These are phyloP conservation scores for Hypoxylon sp. DNA, from an alignment of 2,329 filamentous ascomycete species.

Conservation along the genomic window DNA sequence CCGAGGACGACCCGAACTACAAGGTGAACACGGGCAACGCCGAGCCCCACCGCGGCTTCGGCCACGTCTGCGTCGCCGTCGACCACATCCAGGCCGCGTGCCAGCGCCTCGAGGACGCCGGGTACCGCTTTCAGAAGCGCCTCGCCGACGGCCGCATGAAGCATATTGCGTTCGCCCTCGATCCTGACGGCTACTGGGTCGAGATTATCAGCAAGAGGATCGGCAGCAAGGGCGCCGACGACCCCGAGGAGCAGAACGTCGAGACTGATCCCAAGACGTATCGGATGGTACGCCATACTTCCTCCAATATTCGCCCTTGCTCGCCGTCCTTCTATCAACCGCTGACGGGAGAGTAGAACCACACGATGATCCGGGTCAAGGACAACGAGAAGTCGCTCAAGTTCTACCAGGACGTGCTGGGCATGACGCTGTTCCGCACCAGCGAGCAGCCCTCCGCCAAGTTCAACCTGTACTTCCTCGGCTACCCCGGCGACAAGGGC, in stretches of 20 bases:
- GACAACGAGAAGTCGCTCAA: constrained; percentile 75
- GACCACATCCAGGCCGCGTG: constrained; percentile 90
- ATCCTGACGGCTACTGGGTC: constrained; percentile 89
- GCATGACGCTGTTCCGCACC: constrained; percentile 83
- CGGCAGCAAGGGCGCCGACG: constrained; percentile 54
- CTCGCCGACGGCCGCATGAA: constrained; percentile 86
- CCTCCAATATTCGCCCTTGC: not conserved
- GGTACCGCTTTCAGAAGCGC: constrained; percentile 96
- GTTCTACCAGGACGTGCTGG: constrained; percentile 86
- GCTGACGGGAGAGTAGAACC: constrained; percentile 63
- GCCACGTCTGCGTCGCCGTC: constrained; percentile 84
- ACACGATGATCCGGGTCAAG: constrained; percentile 96
- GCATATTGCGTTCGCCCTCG: constrained; percentile 87
- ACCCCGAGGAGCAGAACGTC: constrained; percentile 75
- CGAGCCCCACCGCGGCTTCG: constrained; percentile 85
- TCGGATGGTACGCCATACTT: constrained; percentile 61
- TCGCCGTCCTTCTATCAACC: no score
- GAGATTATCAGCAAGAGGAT: constrained; percentile 79
- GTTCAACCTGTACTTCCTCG: constrained; percentile 94
- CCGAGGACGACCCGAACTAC: constrained; percentile 83
- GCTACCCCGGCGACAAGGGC: constrained; percentile 70
- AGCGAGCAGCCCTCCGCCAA: constrained; percentile 72
- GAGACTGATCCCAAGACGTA: constrained; percentile 80
- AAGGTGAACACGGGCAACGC: constrained; percentile 86
- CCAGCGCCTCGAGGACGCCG: constrained; percentile 85